phyloP scores from a whole-genome alignment of 305 asterid genomes.

The Solanum hybrid region DNA sequence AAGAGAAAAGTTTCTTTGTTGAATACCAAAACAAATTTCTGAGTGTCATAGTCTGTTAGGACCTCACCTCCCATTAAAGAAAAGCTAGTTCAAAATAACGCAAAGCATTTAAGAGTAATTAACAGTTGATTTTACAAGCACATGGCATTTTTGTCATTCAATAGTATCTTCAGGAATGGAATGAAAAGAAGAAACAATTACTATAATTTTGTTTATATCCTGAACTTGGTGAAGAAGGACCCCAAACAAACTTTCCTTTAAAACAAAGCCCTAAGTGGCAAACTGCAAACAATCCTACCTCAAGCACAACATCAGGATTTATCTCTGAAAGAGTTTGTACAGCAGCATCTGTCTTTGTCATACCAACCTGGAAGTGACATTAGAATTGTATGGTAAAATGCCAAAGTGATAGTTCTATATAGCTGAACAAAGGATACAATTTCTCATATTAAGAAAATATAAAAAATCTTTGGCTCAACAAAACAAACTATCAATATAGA shows the following conservation, averaged over 20 bases:
- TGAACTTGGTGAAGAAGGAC: not conserved
- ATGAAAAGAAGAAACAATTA: not conserved
- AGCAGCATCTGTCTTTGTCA: conserved; percentile 99
- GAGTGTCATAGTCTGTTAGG: not conserved
- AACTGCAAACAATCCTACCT: conserved; percentile 39
- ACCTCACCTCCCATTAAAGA: not conserved
- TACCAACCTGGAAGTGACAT: conserved; percentile 54
- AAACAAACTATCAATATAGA: not conserved
- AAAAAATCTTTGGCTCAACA: not conserved
- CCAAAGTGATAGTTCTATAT: not conserved
- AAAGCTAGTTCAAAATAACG: not conserved
- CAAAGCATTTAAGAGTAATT: not conserved
- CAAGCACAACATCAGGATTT: conserved; percentile 97
- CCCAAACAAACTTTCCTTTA: not conserved
- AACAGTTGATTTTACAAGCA: not conserved
- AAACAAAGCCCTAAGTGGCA: not conserved
- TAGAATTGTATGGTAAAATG: not conserved
- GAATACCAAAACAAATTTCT: not conserved
- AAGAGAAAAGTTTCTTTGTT: not conserved
- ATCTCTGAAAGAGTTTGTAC: conserved; percentile 91
- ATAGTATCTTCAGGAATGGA: not conserved
- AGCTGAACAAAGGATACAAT: not conserved
- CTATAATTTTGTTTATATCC: not conserved
- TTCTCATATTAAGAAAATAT: not conserved
- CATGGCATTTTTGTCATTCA: not conserved